These are phyloP conservation scores for Castanea crenata DNA, from an alignment of 306 rosid genomes.

Conservation along the genomic window DNA sequence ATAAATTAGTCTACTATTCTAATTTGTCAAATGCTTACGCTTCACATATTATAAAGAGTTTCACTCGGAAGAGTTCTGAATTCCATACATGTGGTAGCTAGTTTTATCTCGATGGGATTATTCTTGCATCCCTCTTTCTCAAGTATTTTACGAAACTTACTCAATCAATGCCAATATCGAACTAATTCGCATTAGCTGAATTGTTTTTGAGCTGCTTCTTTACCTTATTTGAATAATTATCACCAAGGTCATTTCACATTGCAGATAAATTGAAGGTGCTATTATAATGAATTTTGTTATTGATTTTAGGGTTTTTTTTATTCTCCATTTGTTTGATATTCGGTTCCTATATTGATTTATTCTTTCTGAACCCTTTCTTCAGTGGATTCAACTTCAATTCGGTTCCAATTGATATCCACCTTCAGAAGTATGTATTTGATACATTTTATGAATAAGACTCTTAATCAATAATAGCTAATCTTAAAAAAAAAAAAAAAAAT, in stretches of 20 bases:
- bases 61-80: constrained; percentile 93
- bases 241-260: not conserved
- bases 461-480: not conserved
- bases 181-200: not conserved
- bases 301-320: not conserved
- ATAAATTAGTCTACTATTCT: not conserved
- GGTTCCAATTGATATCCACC: constrained; percentile 55
- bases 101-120: constrained; percentile 76
- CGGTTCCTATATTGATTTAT: not conserved
- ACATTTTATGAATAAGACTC: not conserved
- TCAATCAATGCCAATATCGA: not conserved
- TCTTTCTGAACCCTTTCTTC: constrained; percentile 19
- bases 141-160: not conserved
- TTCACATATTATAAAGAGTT: constrained; percentile 97
- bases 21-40: constrained; percentile 80
- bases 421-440: constrained; percentile 52
- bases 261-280: not conserved
- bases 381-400: constrained; percentile 74
- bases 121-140: constrained; percentile 18
- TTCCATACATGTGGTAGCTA: constrained; percentile 94
- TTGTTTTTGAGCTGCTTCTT: not conserved
- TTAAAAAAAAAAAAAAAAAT: too few relatives aligned
- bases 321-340: too few relatives aligned
- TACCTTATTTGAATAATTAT: not conserved
- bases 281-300: not conserved